Percentiles rank a stretch among this genome's conserved stretches.
Conservation (phyloP, 208 protist species). For the Trypanosoma mega region DNA sequence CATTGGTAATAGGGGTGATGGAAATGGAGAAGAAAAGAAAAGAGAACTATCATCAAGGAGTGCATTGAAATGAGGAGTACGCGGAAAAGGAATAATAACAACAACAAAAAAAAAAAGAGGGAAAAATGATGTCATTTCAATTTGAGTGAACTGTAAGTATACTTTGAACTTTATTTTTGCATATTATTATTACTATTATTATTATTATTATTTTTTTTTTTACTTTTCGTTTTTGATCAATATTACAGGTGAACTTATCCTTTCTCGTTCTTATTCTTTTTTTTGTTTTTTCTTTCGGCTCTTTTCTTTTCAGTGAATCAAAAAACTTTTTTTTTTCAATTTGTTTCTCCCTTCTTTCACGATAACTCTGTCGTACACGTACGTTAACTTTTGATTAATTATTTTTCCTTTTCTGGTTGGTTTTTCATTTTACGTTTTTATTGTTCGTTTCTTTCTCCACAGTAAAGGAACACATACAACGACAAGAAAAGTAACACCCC, state of each 20-base stretch:
- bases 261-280: neutral
- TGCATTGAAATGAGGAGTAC: neutral
- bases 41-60: neutral
- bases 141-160: no score
- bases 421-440: no score
- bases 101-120: slow-evolving; percentile 1
- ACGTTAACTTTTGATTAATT: no score
- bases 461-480: neutral
- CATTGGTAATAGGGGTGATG: slow-evolving; percentile 55
- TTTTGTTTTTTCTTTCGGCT: neutral
- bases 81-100: neutral
- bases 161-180: neutral
- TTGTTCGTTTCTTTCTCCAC: neutral
- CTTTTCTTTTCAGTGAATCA: slow-evolving; percentile 2
- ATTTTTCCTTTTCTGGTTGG: no score
- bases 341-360: no score
- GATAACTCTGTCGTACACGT: no score
- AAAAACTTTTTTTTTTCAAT: neutral
- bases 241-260: neutral
- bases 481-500: neutral
- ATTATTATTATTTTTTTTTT: slow-evolving; percentile 1
- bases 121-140: no score
- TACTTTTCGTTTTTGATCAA: no score
- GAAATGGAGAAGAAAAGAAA: neutral
- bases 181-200: neutral